Evolutionary conservation across 2,329 filamentous ascomycete species (phyloP).

Genomic region (Periglandula ipomoeae): DNA sequence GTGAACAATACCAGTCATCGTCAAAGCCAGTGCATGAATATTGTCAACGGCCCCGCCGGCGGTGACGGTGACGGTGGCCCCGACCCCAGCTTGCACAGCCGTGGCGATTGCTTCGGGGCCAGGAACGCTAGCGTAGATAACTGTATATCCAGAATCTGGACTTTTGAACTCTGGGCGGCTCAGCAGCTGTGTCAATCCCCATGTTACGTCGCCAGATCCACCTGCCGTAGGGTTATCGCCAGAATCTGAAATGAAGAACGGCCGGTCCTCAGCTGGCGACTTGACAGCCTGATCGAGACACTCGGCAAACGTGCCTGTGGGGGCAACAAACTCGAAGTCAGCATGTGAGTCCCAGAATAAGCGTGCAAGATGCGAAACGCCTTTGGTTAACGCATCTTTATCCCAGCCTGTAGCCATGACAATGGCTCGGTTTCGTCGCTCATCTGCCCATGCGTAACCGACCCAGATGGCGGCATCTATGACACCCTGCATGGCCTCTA

Average conservation of each 20-base stretch:
- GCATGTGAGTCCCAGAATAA: constrained; percentile 37
- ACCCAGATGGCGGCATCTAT: constrained; percentile 47
- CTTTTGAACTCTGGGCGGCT: constrained; percentile 33
- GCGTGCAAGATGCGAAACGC: constrained; percentile 35
- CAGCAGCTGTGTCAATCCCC: constrained; percentile 37
- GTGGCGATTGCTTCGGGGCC: constrained; percentile 32
- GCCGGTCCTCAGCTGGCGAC: constrained; percentile 24
- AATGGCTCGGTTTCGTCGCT: constrained; percentile 39
- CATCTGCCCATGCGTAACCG: constrained; percentile 47
- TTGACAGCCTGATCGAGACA: constrained; percentile 36
- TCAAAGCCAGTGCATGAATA: constrained; percentile 37
- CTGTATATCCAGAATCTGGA: constrained; percentile 22
- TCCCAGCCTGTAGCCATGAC: constrained; percentile 45
- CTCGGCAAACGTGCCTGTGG: constrained; percentile 35
- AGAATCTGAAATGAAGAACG: constrained; percentile 46
- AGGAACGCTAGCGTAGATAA: constrained; percentile 45
- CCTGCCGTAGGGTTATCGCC: constrained; percentile 48
- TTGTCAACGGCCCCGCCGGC: constrained; percentile 41
- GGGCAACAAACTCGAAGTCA: constrained; percentile 43
- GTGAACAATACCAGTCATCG: constrained; percentile 40
- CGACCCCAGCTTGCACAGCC: constrained; percentile 35
- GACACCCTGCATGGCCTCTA: constrained; percentile 31
- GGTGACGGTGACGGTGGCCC: constrained; percentile 38
- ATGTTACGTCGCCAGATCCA: constrained; percentile 44
- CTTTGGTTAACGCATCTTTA: constrained; percentile 22